Evolutionary conservation across 257 asterid genomes (phyloP), one percentile per base, ranked within the genome.

Genomic region (Mentha longifolia): DNA sequence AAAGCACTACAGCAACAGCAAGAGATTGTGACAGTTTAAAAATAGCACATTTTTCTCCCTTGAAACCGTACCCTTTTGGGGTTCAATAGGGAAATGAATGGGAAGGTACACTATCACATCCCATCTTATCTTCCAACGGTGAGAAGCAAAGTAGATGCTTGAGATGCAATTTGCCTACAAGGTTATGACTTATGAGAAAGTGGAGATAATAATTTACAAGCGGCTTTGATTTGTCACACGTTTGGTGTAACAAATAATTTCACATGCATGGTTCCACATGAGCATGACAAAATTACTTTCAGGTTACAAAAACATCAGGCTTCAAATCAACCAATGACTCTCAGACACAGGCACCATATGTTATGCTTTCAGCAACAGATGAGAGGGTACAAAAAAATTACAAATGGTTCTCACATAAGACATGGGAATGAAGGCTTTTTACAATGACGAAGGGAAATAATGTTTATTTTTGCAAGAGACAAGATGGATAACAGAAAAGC

Each of bases 231-330:
- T 81, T 80, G 72, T 62, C 54, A 42, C 74, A 77, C 76, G 73
- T 80, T 79, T 80, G 85, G 78, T 82, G 81, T 83, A 85, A 81
- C 90, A 78, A 81, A 83, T 65, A 54, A 33, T 7, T 5, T 89
- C 93, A 90, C 90, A 91, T 91, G 95, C 87, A 76, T 77, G 92
- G 90, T 89, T 88, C 74, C 87, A 77, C 67, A 72, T 69, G 72
- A 76, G 78, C 56, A 68, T 47, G 87, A 79, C 87, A 82, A 56
- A 61, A 76, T 81, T 70, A 78, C 62, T 69, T 71, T 69, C 73
- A 43, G 54, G 67, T 66, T 65, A 71, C 83, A 67, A 45, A 75
- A 65, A 75, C 73, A 41, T 71, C 59, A 47, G 56, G 68, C 62
- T 66, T 79, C 75, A 58, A 70, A 80, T 74, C 78, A 79, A 76